Percentiles rank a stretch among this genome's conserved stretches.
Conservation (phyloP, 1,284 basidiomycete species). For the Rhizoctonia solani region DNA sequence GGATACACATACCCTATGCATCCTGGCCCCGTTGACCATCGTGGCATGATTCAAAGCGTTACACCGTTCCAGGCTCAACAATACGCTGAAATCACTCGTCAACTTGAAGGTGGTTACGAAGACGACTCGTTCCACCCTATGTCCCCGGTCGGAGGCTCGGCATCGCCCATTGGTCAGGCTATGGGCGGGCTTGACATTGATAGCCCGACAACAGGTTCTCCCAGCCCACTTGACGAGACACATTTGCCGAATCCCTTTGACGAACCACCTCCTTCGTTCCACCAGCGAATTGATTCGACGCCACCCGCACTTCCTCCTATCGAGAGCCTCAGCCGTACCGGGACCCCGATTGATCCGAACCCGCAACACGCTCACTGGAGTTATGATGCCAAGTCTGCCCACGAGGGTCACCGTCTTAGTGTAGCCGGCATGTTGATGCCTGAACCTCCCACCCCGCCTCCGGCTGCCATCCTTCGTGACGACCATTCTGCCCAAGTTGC, state of each 20-base stretch:
- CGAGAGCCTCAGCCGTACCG: conserved; percentile 31
- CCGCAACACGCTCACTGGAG: conserved; percentile 36
- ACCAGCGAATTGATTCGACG: conserved; percentile 15
- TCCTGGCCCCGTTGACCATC: neutral
- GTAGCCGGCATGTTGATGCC: conserved; percentile 8
- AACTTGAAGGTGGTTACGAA: conserved; percentile 17
- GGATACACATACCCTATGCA: conserved; percentile 28
- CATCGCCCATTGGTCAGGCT: conserved; percentile 19
- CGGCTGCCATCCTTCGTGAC: conserved; percentile 15
- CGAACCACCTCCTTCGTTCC: too few species aligned
- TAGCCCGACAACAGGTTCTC: conserved; percentile 9
- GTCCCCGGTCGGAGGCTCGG: conserved; percentile 8
- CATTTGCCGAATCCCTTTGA: conserved; percentile 32
- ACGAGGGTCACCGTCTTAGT: conserved; percentile 17
- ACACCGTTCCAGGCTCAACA: conserved; percentile 38
- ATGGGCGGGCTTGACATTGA: too few species aligned
- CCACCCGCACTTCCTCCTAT: conserved; percentile 25
- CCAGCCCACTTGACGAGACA: neutral
- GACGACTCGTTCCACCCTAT: conserved; percentile 27
- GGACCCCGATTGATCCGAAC: conserved; percentile 37
- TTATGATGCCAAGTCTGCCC: conserved; percentile 27
- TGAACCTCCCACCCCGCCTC: neutral
- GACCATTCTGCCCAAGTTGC: conserved; percentile 14
- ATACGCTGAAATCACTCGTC: conserved; percentile 39
- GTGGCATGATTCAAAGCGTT: conserved; percentile 32